These are phyloP conservation scores for Ustilago lituana DNA, from an alignment of 1,284 basidiomycete genomes.

Conservation along the genomic window DNA sequence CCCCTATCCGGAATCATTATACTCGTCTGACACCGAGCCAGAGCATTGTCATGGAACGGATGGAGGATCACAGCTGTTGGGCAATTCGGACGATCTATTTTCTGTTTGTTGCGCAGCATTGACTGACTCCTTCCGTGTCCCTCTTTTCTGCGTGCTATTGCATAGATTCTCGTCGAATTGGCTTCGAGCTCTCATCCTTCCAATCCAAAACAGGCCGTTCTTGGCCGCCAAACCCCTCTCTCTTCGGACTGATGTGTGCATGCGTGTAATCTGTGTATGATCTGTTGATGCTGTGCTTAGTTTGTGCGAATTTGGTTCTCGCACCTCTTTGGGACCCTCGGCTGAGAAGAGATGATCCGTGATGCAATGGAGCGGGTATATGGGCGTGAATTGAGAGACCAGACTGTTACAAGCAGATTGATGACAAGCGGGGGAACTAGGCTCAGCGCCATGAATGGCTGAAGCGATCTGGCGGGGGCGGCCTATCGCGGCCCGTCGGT, in stretches of 20 bases:
- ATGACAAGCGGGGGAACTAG: no score
- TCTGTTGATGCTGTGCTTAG: no score
- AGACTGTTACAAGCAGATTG: slow-evolving; percentile 1
- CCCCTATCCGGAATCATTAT: slow-evolving; percentile 61
- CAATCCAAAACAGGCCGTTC: slow-evolving; percentile 28
- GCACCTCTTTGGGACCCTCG: no score
- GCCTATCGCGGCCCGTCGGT: slow-evolving; percentile 14
- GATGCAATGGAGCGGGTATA: no score
- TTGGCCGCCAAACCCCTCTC: slow-evolving; percentile 14
- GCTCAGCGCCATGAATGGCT: slow-evolving; percentile 16
- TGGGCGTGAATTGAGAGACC: background rate
- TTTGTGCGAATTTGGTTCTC: no score
- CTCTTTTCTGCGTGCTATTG: background rate
- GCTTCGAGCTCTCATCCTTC: slow-evolving; percentile 10
- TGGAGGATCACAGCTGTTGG: no score
- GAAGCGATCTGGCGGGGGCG: slow-evolving; percentile 12
- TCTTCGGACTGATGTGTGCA: no score
- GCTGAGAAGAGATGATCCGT: no score
- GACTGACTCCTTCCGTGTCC: slow-evolving; percentile 16
- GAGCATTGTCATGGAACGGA: slow-evolving; percentile 16
- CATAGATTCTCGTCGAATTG: slow-evolving; percentile 28
- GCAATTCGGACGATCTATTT: no score
- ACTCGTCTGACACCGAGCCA: slow-evolving; percentile 50
- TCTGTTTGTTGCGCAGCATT: no score
- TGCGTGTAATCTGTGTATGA: no score